phyloP scores from a whole-genome alignment of 1,284 basidiomycete species.

The Sporisorium reilianum region DNA sequence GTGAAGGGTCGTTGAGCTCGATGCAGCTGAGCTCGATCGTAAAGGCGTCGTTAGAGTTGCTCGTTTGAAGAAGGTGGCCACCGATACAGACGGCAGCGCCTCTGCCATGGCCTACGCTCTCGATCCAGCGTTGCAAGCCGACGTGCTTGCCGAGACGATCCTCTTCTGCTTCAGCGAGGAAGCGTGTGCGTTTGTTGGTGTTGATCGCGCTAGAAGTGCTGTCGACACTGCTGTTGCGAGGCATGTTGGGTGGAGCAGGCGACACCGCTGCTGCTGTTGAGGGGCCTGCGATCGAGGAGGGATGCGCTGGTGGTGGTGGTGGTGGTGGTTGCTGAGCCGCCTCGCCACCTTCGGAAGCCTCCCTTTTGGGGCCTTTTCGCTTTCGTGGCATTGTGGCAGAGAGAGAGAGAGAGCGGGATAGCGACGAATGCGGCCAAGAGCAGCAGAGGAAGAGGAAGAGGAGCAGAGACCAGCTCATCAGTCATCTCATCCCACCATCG shows the following conservation, averaged over 20 bases:
- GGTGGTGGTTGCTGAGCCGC: slow-evolving; percentile 1
- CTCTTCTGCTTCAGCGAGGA: slow-evolving; percentile 29
- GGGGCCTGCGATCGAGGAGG: not conserved
- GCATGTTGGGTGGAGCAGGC: not conserved
- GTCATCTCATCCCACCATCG: too few species aligned
- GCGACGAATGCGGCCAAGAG: not conserved
- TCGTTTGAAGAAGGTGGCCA: slow-evolving; percentile 15
- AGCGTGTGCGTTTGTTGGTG: slow-evolving; percentile 16
- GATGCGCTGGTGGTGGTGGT: not conserved
- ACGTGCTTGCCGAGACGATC: slow-evolving; percentile 43
- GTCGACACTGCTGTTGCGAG: not conserved
- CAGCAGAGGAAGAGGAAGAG: not conserved
- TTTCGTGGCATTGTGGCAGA: slow-evolving; percentile 36
- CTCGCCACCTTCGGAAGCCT: slow-evolving; percentile 25
- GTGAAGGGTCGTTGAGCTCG: slow-evolving; percentile 9
- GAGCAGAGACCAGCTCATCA: not conserved
- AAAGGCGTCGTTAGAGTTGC: not conserved
- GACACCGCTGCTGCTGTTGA: not conserved
- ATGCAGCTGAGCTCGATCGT: slow-evolving; percentile 18
- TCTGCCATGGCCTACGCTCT: slow-evolving; percentile 39
- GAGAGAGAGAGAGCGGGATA: not conserved
- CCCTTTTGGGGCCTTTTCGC: slow-evolving; percentile 41
- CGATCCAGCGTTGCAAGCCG: slow-evolving; percentile 29
- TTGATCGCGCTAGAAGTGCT: not conserved
- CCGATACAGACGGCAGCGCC: slow-evolving; percentile 45